phyloP scores from a whole-genome alignment of 805 yeast genomes.

The Grigorovia yakushimaensis region DNA sequence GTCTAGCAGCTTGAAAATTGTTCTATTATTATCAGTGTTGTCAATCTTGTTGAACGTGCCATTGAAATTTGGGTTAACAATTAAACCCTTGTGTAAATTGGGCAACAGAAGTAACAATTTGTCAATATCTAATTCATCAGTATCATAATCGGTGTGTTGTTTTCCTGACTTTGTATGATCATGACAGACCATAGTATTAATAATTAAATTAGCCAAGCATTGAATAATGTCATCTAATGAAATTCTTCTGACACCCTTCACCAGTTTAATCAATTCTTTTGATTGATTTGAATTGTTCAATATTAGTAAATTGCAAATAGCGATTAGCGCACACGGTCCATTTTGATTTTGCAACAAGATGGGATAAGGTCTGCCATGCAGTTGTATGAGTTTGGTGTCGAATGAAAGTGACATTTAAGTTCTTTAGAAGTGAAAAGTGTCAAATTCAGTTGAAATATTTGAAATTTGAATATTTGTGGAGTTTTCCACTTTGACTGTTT shows the following conservation, averaged over 20 bases:
- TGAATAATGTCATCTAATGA: constrained; percentile 35
- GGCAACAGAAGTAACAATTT: constrained; percentile 49
- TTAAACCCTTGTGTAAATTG: constrained; percentile 56
- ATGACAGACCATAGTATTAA: constrained; percentile 14
- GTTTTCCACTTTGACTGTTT: too few relatives aligned
- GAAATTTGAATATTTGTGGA: too few relatives aligned
- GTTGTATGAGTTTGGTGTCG: constrained; percentile 15
- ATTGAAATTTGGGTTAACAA: constrained; percentile 59
- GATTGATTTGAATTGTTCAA: constrained; percentile 23
- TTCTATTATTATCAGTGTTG: constrained; percentile 32
- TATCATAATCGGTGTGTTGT: constrained; percentile 2
- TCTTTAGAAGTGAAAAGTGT: neutral
- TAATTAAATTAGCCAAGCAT: constrained; percentile 39
- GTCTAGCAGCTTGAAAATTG: constrained; percentile 34
- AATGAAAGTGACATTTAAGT: constrained; percentile 6
- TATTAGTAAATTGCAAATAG: constrained; percentile 60
- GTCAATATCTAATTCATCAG: constrained; percentile 23
- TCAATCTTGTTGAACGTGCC: constrained; percentile 50
- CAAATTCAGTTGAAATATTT: neutral
- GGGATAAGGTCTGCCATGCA: constrained; percentile 30
- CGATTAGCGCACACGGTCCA: constrained; percentile 85
- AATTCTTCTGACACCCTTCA: constrained; percentile 19
- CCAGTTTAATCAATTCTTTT: constrained; percentile 8
- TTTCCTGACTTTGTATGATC: neutral
- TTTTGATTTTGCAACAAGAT: constrained; percentile 69